Evolutionary conservation across 495 filamentous ascomycete species (phyloP), one percentile per base, ranked within the genome.

Genomic region (Talaromyces proteolyticus): DNA sequence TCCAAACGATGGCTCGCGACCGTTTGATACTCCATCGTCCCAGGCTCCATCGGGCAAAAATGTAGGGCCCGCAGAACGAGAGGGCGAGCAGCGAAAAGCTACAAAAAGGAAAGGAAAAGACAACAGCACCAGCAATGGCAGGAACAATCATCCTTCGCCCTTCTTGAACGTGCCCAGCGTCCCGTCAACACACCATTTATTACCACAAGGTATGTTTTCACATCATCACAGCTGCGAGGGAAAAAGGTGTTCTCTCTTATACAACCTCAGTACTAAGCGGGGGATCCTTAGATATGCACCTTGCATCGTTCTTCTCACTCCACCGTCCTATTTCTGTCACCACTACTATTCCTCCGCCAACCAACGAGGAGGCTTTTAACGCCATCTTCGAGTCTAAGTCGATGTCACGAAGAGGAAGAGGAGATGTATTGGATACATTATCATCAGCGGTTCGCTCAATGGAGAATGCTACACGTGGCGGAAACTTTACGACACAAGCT

Each of bases 261-360:
- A 4, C 29, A 10, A 21, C 16, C 40, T 42, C 40, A n/a, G 21
- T 42, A 34, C 49, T 43, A 51, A 48, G 49, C 8, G 44, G n/a
- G 24, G 8, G 7, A 14, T 11, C 21, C 12, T 44, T 53, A 98
- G 93, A 94, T 61, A 74, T 96, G 40, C 84, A 84, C 53, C 73
- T 95, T 24, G 90, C 92, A 6, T 86, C 85, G 44, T 97, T 98
- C 76, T 98, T 96, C 71, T 93, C 93, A 50, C 86, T 92, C 53
- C 90, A 98, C 73, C 82, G 93, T 46, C 93, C 93, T 4, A 91
- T 98, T 56, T 94, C 89, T 48, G 78, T 96, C 57, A 91, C 87
- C 22, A 79, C 82, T 53, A 79, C 83, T 44, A 78, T 94, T 43
- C 92, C 92, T 38, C 81, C 83, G 36, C 69, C 80, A 11, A 77